Evolutionary conservation across 331 rosid genomes (phyloP), one percentile per base, ranked within the genome.

Genomic region (Rosa hybrid): DNA sequence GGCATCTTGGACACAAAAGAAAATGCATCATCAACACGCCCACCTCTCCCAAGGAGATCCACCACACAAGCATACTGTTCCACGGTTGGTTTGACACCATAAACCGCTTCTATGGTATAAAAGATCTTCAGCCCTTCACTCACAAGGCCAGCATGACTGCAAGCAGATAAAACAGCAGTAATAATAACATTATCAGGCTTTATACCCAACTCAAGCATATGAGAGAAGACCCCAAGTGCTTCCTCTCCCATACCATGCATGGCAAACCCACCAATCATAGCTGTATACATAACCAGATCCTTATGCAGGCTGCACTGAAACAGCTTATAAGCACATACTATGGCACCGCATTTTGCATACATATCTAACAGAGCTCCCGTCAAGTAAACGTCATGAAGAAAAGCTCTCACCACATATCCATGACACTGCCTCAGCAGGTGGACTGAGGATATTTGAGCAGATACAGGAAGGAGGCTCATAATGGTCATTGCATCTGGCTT

Each of bases 201-300:
- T 76, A 90, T 72, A 62, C 94, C 92, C 50, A 82, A 62, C 63
- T 90, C 89, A 25, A 94, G 88, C 97, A 90, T 91, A 75, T 72
- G 67, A 70, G 78, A 86, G 88, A 94, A 94, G 73, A 88, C 81
- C 70, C 41, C 2, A 23, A 90, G 91, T 73, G 97, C 97, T 73
- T 92, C 91, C 71, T 90, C 88, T 82, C 92, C 90, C 97, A 84
- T 86, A 21, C 97, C 97, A 78, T 92, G 97, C 94, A 87, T 90
- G 21, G 97, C 95, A 81, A 84, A 86, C 75, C 97, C 97, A 70
- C 97, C 83, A 59, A 92, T 87, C 97, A 92, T 90, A 62, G 97
- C 90, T 64, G 97, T 91, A 80, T 86, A 91, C 95, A 90, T 87
- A 84, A 94, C 97, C 82, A 94, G 81, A 88, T 94, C 98, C 82